Evolutionary conservation across 225 moss, liverwort and hornwort genomes (phyloP).

Genomic region (Sphagnum tenellum): DNA sequence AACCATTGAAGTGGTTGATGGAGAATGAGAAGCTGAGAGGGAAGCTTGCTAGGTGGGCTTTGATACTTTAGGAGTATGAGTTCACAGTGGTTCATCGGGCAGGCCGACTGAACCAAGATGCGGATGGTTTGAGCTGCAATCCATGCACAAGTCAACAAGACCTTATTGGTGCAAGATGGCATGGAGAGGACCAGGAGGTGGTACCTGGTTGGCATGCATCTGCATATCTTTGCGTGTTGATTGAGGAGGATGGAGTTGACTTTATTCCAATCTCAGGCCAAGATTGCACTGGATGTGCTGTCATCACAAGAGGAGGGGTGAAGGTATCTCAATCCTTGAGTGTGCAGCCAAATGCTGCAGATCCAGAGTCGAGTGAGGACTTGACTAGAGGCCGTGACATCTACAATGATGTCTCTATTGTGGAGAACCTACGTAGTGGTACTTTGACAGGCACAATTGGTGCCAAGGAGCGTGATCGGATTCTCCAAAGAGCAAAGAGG

Average conservation of each 20-base stretch:
- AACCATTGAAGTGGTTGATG: not conserved
- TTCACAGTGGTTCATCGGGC: not conserved
- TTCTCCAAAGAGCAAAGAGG: not conserved
- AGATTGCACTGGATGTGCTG: too few relatives aligned
- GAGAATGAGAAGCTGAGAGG: not conserved
- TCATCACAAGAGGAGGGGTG: not conserved
- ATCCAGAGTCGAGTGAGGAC: too few relatives aligned
- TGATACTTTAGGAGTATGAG: not conserved
- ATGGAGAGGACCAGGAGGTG: not conserved
- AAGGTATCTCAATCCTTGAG: too few relatives aligned
- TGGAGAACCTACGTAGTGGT: not conserved
- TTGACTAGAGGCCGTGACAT: not conserved
- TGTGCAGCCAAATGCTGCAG: too few relatives aligned
- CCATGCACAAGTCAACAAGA: not conserved
- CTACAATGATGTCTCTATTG: not conserved
- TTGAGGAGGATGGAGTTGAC: not conserved
- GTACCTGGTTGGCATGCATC: not conserved
- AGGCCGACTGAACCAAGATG: not conserved
- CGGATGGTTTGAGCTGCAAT: not conserved
- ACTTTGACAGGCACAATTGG: not conserved
- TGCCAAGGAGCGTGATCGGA: not conserved
- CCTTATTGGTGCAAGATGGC: not conserved
- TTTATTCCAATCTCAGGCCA: not conserved
- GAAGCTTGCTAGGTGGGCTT: not conserved
- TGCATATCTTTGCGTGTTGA: not conserved